These are phyloP conservation scores for Ophiostoma sp. DNA, from an alignment of 2,329 filamentous ascomycete species.

Conservation along the genomic window DNA sequence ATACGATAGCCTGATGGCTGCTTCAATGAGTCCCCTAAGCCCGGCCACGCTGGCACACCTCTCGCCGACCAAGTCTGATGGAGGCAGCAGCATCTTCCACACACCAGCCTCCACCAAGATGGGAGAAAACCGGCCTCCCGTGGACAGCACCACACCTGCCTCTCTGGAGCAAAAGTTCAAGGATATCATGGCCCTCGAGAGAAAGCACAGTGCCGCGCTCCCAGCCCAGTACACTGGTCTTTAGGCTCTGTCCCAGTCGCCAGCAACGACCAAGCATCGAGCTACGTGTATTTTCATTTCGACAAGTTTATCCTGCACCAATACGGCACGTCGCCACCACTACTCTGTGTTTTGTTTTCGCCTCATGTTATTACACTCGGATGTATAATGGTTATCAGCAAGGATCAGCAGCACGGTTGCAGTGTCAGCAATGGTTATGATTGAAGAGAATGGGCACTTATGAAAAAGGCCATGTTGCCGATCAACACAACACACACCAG, in stretches of 20 bases:
- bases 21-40: constrained; percentile 23
- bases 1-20: constrained; percentile 24
- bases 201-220: constrained; percentile 23
- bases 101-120: constrained; percentile 33
- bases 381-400: constrained; percentile 5
- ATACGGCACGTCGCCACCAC: neutral
- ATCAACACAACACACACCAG: neutral
- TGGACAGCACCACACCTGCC: constrained; percentile 28
- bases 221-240: constrained; percentile 22
- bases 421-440: neutral
- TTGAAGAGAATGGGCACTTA: neutral
- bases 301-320: neutral
- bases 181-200: constrained; percentile 23
- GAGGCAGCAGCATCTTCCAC: constrained; percentile 24
- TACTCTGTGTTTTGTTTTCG: constrained; percentile 16
- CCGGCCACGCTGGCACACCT: constrained; percentile 24
- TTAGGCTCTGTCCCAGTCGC: neutral
- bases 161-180: constrained; percentile 33
- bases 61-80: constrained; percentile 26
- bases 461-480: neutral
- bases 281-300: constrained; percentile 4
- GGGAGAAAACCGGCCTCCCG: constrained; percentile 44
- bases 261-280: neutral
- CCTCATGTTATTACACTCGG: neutral
- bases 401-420: neutral